Evolutionary conservation across 768 basidiomycete genomes (phyloP), one percentile per base, ranked within the genome.

Genomic region (Tricholoma terreum): DNA sequence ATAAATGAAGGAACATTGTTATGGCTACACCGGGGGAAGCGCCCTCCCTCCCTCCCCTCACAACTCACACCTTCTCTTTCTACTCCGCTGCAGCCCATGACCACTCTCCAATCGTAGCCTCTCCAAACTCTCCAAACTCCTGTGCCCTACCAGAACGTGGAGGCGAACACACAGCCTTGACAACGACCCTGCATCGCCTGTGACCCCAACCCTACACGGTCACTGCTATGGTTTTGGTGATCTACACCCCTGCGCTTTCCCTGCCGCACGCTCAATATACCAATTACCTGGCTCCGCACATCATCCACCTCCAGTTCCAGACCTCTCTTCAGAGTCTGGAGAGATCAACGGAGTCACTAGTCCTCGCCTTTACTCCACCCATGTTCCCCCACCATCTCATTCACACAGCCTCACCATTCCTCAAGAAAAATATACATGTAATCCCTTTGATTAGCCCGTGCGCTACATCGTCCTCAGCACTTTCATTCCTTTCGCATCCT

Each of bases 121-220:
- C 81, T n/a, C n/a, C n/a, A n/a, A n/a, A n/a, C n/a, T n/a, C n/a
- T 21, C 86, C 86, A 31, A 90, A 92, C 66, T 70, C 77, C 34
- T 92, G 90, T 66, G 84, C 85, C 8, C 79, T 94, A 21, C 91
- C 92, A 34, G 89, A 83, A 63, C 84, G 91, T 57, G 89, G 89
- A 50, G 87, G 87, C 80, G 85, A 60, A 89, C 86, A 4, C 89
- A 89, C 65, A 71, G 72, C 58, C 75, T 82, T 52, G 80, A 77
- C 52, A 81, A 77, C 52, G 46, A 49, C 14, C 42, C 42, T 22
- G 19, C 38, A 17, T 6, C 38, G 2, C 57, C 61, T 22, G 50
- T 34, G 36, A n/a, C 63, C n/a, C n/a, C n/a, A n/a, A n/a, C n/a
- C n/a, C n/a, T n/a, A n/a, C n/a, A n/a, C 57, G 63, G 58, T 53